Base-by-base conservation (phyloP, 495 filamentous ascomycete genomes). In the Viridothelium virens region DNA sequence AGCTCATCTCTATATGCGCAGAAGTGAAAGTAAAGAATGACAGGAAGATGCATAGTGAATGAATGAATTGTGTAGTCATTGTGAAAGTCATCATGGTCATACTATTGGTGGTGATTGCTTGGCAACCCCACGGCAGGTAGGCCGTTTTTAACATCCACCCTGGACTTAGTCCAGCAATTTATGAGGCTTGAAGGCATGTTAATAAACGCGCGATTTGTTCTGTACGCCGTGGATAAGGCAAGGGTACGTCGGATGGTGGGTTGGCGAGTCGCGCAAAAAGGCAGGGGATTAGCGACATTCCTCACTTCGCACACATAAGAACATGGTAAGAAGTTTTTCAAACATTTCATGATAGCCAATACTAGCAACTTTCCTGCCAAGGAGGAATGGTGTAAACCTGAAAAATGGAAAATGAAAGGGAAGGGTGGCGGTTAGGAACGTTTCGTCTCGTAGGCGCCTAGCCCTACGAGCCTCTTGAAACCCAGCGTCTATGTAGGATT, bases 1-100 rank as follows among this genome's bases (percentile, higher is more conserved):
- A 76, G 33, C 68, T 69, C 79, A 90, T 83, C 70, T 80, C 75
- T 79, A 88, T 86, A 74, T 89, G 87, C 12, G 81, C 85, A 66
- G 61, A 74, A 65, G 74, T 73, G 44, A 76, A 37, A 41, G 33
- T 38, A 63, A 50, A 53, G 11, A 53, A 18, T 18, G 18, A 53
- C 5, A 14, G 18, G 48, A 53, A 25, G 18, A 53, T 14, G 48
- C 5, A 53, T 14, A n/a, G 5, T 18, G 48, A 53, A 53, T 18
- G 48, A 5, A 53, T 5, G n/a, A 18, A 25, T 53, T n/a, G 48
- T 53, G 18, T 53, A 18, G 48, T 56, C 39, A 65, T 34, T 25
- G 33, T 62, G n/a, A 14, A 11, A 62, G 12, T 14, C 38, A 66
- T 63, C 7, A 16, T 64, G 18, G 33, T 38, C 59, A 46, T 39